These are phyloP conservation scores for Xerocomus amazonicus DNA, from an alignment of 1,284 basidiomycete species.

Conservation along the genomic window DNA sequence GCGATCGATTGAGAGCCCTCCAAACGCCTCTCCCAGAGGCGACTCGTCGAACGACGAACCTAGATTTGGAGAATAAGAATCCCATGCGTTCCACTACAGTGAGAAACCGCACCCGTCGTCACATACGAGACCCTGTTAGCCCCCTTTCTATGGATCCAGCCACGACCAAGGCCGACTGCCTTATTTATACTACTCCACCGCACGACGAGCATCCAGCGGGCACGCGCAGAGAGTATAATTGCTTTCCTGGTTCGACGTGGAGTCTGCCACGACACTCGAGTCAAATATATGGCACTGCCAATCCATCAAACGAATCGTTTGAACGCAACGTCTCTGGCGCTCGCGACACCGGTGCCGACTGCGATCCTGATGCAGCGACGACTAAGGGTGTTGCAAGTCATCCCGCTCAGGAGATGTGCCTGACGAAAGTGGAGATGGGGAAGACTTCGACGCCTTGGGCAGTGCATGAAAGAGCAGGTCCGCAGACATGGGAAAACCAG, in stretches of 20 bases:
- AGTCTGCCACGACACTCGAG: too few species aligned
- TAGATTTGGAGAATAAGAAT: too few species aligned
- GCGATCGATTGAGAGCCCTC: conserved; percentile 6
- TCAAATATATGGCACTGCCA: conserved; percentile 61
- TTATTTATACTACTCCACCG: conserved; percentile 54
- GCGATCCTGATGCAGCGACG: background rate
- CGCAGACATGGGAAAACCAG: conserved; percentile 42
- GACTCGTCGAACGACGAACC: conserved; percentile 5
- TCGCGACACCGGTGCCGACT: too few species aligned
- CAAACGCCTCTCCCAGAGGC: conserved; percentile 4
- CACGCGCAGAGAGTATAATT: conserved; percentile 77
- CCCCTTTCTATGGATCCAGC: conserved; percentile 1
- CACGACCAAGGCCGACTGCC: conserved; percentile 43
- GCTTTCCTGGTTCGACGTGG: conserved; percentile 86
- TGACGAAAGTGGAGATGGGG: background rate
- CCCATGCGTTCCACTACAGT: too few species aligned
- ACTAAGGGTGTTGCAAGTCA: background rate
- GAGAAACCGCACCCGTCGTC: conserved; percentile 15
- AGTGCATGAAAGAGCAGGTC: conserved; percentile 76
- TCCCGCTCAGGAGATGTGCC: background rate
- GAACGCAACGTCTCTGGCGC: too few species aligned
- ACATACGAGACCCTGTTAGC: background rate
- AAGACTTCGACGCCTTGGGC: conserved; percentile 41
- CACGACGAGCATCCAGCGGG: conserved; percentile 62
- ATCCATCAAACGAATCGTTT: conserved; percentile 5